Evolutionary conservation across 106 monocot species (phyloP), one percentile per base, ranked within the genome.

Genomic region (Apostasia shenzhenica): DNA sequence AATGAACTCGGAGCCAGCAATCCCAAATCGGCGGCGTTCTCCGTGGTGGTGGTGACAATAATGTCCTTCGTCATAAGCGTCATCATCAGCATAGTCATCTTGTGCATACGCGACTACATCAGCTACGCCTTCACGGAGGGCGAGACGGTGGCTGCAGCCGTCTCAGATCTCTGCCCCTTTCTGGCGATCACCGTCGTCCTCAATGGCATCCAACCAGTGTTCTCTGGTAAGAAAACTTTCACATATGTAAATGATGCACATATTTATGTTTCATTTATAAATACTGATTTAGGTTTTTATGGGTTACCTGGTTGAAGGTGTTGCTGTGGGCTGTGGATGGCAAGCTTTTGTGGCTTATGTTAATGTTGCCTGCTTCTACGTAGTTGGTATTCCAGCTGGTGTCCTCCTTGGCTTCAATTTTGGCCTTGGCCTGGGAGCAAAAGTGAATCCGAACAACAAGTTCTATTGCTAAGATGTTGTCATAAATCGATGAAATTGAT

Each of bases 251-350:
- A 11, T 0, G 8, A 3, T 2, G 2, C 4, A 40, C n/a, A 54
- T 41, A 40, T 41, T 55, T 2, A 12, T 14, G n/a, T 42, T 42
- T 0, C 42, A 41, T 2, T 10, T 10, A 68, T 10, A 38, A 0
- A 0, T 8, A 6, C 64, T 0, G 38, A 8, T 2, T n/a, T 14
- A 57, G 0, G 14, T 5, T 53, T 53, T 48, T 55, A 38, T 41
- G 47, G 0, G 1, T 41, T 0, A 14, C 11, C 1, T n/a, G 14
- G 3, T 9, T 61, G 63, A 1, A 93, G 92, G 93, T 68, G 93
- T 93, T 45, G 93, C 93, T 71, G 89, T 93, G 54, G 93, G 93
- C 1, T 93, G 88, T 75, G 88, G 92, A 73, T 93, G 92, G 92
- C 92, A 93, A 77, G 62, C 80, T 6, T 89, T 93, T 62, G 88